Conservation (phyloP, 2,329 filamentous ascomycete genomes). For the Colletotrichum echinochloae region DNA sequence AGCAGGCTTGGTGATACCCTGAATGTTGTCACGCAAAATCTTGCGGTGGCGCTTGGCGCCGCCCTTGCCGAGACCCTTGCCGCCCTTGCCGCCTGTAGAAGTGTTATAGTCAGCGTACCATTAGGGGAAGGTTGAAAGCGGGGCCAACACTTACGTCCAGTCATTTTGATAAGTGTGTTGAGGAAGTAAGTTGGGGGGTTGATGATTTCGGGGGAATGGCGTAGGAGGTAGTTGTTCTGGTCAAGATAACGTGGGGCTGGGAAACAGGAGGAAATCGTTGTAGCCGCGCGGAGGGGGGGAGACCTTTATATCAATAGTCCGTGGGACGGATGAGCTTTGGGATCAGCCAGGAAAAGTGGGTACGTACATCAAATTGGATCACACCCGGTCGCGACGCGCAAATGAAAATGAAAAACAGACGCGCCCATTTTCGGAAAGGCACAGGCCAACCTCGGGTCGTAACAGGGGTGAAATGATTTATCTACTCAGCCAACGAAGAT, state of each 20-base stretch:
- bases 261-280: not conserved
- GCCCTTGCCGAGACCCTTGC: slow-evolving; percentile 98
- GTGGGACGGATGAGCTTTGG: slow-evolving; percentile 29
- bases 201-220: slow-evolving; percentile 2
- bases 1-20: slow-evolving; percentile 98
- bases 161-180: slow-evolving; percentile 67
- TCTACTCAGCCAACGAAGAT: slow-evolving; percentile 6
- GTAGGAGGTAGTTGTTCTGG: not conserved
- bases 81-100: slow-evolving; percentile 85
- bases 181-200: not conserved
- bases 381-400: slow-evolving; percentile 23
- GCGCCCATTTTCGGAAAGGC: slow-evolving; percentile 18
- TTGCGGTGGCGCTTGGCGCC: slow-evolving; percentile 99
- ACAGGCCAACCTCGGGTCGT: slow-evolving; percentile 11
- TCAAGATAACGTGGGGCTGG: slow-evolving; percentile 32
- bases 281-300: slow-evolving; percentile 28
- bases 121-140: slow-evolving; percentile 18
- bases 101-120: slow-evolving; percentile 16
- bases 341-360: slow-evolving; percentile 41
- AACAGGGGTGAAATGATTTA: not conserved
- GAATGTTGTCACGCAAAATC: slow-evolving; percentile 99
- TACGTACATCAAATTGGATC: slow-evolving; percentile 1
- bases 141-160: slow-evolving; percentile 73
- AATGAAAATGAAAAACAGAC: slow-evolving; percentile 19
- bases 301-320: slow-evolving; percentile 36